These are phyloP conservation scores for Starmerella floris DNA, from an alignment of 805 yeast species.

Conservation along the genomic window DNA sequence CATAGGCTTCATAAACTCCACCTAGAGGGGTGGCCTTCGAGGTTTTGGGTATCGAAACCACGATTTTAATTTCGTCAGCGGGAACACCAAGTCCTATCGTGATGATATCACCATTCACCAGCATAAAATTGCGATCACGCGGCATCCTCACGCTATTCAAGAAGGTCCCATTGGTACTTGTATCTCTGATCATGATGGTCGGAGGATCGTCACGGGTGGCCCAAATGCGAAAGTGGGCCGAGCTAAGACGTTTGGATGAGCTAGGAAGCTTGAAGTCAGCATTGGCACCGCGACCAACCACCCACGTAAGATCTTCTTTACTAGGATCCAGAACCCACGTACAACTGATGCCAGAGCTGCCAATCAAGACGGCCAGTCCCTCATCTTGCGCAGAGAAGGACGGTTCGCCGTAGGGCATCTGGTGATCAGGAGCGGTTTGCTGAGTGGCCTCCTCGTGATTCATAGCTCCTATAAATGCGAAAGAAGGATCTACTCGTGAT, in stretches of 20 bases:
- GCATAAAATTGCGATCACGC: constrained; percentile 62
- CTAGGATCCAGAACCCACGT: constrained; percentile 15
- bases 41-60: constrained; percentile 27
- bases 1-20: constrained; percentile 58
- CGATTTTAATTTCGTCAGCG: constrained; percentile 44
- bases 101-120: constrained; percentile 87
- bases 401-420: constrained; percentile 15
- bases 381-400: constrained; percentile 13
- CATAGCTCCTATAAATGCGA: no score
- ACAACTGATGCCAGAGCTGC: constrained; percentile 19
- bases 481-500: no score
- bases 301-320: constrained; percentile 34
- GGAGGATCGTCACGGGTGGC: constrained; percentile 39
- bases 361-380: constrained; percentile 17
- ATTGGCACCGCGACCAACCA: constrained; percentile 56
- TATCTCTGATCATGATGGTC: constrained; percentile 49
- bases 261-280: constrained; percentile 53
- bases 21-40: constrained; percentile 27
- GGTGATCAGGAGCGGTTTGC: constrained; percentile 20
- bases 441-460: constrained; percentile 20
- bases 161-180: constrained; percentile 87
- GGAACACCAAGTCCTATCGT: constrained; percentile 79
- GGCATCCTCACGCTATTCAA: constrained; percentile 61
- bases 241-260: constrained; percentile 51
- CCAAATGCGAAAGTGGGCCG: constrained; percentile 62